phyloP scores from a whole-genome alignment of 441 rosid species.

The Erodium texanum region DNA sequence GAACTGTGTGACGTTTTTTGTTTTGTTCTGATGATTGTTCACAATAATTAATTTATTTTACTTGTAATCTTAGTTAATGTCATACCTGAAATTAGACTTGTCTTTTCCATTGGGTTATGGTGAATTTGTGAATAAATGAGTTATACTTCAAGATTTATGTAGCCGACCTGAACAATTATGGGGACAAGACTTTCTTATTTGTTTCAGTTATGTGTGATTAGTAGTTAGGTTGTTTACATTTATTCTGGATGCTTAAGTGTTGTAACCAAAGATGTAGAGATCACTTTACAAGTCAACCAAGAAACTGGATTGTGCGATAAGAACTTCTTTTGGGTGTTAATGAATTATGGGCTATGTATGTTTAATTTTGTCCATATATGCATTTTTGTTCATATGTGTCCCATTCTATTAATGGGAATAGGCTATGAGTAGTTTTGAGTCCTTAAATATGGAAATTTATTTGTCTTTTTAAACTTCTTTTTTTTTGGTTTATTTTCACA shows the following conservation, averaged over 20 bases:
- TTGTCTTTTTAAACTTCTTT: background rate
- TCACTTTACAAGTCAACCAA: background rate
- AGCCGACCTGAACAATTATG: background rate
- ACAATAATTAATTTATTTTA: background rate
- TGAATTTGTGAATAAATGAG: background rate
- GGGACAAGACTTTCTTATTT: background rate
- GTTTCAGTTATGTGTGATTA: background rate
- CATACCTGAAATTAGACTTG: background rate
- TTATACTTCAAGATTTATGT: background rate
- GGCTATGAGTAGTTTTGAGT: background rate
- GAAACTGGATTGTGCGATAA: background rate
- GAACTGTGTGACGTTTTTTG: background rate
- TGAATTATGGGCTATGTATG: background rate
- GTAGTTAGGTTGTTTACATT: background rate
- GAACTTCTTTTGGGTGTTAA: background rate
- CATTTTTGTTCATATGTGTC: background rate
- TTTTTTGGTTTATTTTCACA: slow-evolving; percentile 3
- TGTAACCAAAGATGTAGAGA: background rate
- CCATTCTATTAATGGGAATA: background rate
- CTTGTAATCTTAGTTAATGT: background rate
- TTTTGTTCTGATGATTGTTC: background rate
- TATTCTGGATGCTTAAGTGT: background rate
- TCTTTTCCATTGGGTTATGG: background rate
- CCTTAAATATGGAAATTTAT: slow-evolving; percentile 2
- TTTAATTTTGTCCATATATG: background rate